A percentile compares a stretch with the other conserved stretches of the same genome.
These are phyloP conservation scores for Chlorella vulgaris DNA, from an alignment of 139 green algal species.

Conservation along the genomic window DNA sequence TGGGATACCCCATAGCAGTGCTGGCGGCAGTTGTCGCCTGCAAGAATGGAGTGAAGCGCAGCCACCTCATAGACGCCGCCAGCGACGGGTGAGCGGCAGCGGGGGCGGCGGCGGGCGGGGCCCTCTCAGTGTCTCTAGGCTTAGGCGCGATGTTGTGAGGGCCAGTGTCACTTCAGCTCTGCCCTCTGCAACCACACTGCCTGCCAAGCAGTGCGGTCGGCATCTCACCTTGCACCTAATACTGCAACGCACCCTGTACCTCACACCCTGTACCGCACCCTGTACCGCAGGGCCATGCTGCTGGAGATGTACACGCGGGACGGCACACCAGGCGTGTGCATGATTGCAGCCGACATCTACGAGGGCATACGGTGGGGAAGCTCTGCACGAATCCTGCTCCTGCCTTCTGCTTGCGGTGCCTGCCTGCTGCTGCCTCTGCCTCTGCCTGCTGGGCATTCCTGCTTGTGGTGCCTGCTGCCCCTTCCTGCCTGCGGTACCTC, in stretches of 20 bases:
- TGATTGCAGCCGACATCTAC: slow-evolving; percentile 94
- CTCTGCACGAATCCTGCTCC: neutral
- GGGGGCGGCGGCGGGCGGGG: no score
- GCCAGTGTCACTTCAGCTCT: no score
- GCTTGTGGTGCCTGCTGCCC: neutral
- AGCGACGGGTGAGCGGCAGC: slow-evolving; percentile 56
- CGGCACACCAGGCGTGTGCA: slow-evolving; percentile 57
- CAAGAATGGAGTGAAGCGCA: slow-evolving; percentile 70
- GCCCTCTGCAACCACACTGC: no score
- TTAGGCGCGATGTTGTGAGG: no score
- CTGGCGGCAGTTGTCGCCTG: slow-evolving; percentile 54
- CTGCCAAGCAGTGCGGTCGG: no score
- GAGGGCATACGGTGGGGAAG: slow-evolving; percentile 87
- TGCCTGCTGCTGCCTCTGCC: no score
- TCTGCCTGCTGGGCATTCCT: no score
- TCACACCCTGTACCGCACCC: neutral
- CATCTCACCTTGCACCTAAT: no score
- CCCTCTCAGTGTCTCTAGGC: no score
- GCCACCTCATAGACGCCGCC: slow-evolving; percentile 81
- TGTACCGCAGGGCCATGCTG: slow-evolving; percentile 67
- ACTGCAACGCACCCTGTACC: neutral
- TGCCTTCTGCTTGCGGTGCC: no score
- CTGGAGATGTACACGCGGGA: slow-evolving; percentile 96
- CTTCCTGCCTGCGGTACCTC: neutral
- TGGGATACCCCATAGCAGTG: slow-evolving; percentile 47